Conservation (phyloP, 108 stramenopile species). For the Cylindrotheca fusiformis region DNA sequence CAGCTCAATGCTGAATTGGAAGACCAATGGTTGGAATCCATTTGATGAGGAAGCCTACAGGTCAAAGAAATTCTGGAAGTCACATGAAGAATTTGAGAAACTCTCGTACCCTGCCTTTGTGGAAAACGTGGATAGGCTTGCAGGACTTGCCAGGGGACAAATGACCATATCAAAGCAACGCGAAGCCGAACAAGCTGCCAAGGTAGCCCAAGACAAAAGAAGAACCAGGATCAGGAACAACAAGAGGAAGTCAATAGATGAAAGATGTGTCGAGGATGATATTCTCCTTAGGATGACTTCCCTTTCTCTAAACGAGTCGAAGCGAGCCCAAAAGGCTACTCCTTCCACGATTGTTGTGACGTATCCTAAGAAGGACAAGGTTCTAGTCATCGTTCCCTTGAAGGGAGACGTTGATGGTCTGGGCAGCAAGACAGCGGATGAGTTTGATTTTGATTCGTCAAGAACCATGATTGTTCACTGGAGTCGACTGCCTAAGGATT, state of each 20-base stretch:
- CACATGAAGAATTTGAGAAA: not conserved
- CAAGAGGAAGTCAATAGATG: not conserved
- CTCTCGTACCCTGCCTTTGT: not conserved
- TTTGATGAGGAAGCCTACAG: too few relatives aligned
- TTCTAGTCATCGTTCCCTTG: not conserved
- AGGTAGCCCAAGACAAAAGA: not conserved
- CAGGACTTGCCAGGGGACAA: not conserved
- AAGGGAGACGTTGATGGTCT: not conserved
- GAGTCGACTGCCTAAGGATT: not conserved
- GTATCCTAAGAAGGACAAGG: not conserved
- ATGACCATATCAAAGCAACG: not conserved
- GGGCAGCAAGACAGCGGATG: not conserved
- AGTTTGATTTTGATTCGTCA: not conserved
- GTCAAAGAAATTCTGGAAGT: not conserved
- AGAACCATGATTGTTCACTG: not conserved
- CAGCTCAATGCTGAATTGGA: too few relatives aligned
- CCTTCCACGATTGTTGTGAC: not conserved
- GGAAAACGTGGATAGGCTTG: not conserved
- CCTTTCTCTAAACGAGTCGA: not conserved
- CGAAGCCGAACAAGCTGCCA: not conserved
- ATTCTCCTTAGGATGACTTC: too few relatives aligned
- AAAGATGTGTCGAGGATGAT: not conserved
- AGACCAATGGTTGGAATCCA: too few relatives aligned
- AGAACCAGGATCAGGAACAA: not conserved
- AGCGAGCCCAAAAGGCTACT: not conserved